These are phyloP conservation scores for Crucibulum laeve DNA, from an alignment of 768 basidiomycete species.

Conservation along the genomic window DNA sequence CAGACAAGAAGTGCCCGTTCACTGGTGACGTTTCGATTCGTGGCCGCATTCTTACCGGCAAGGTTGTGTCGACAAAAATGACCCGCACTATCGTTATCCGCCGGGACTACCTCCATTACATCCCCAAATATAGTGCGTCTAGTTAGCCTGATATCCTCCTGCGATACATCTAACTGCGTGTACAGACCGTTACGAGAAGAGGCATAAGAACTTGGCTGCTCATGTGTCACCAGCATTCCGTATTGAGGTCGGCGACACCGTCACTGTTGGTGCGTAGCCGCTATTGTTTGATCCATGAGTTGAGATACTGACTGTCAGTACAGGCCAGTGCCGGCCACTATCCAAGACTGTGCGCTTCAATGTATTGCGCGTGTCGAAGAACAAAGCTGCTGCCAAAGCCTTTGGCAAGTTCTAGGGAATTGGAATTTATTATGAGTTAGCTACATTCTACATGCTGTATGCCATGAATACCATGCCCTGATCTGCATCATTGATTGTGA, in stretches of 20 bases:
- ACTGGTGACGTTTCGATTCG: slow-evolving; percentile 96
- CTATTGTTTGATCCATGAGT: neutral
- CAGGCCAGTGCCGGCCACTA: slow-evolving; percentile 97
- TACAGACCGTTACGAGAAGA: slow-evolving; percentile 94
- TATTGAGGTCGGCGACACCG: slow-evolving; percentile 88
- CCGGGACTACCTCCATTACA: slow-evolving; percentile 90
- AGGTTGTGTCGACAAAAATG: slow-evolving; percentile 99
- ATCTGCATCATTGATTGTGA: too few species aligned
- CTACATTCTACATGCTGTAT: slow-evolving; percentile 13
- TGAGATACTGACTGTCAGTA: slow-evolving; percentile 3
- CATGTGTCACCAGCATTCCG: slow-evolving; percentile 99
- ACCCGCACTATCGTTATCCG: slow-evolving; percentile 97
- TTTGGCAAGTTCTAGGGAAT: slow-evolving; percentile 85
- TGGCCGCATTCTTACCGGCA: slow-evolving; percentile 97
- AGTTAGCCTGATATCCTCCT: neutral
- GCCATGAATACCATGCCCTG: slow-evolving; percentile 1
- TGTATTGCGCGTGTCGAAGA: slow-evolving; percentile 92
- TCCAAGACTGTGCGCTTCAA: slow-evolving; percentile 99
- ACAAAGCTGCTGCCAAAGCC: slow-evolving; percentile 84
- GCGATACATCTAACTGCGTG: slow-evolving; percentile 4
- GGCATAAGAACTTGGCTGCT: slow-evolving; percentile 97
- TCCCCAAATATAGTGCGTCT: slow-evolving; percentile 94
- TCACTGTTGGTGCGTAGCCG: slow-evolving; percentile 81
- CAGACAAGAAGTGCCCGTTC: slow-evolving; percentile 99
- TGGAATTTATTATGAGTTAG: neutral